Evolutionary conservation across 192 early-diverging fungal genomes (phyloP).

Genomic region (Kappamyces sp.): DNA sequence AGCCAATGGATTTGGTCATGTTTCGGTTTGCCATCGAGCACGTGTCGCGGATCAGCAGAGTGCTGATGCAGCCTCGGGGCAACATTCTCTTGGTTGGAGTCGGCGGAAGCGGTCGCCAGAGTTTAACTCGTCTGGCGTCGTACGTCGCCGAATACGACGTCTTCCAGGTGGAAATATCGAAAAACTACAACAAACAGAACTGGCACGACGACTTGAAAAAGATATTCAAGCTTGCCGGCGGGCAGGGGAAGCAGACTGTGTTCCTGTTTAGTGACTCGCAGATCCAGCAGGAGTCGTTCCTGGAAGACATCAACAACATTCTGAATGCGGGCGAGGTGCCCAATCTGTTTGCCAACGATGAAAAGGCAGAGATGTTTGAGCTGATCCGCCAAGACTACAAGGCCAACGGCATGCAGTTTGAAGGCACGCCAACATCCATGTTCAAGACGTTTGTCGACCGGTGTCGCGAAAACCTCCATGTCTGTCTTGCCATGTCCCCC

Average conservation of each 20-base stretch:
- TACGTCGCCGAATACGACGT: conserved; percentile 54
- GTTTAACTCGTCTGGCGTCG: conserved; percentile 51
- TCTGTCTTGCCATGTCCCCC: conserved; percentile 52
- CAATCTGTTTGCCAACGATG: conserved; percentile 50
- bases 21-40: conserved; percentile 60
- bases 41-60: conserved; percentile 47
- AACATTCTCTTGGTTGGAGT: conserved; percentile 57
- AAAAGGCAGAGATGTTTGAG: conserved; percentile 56
- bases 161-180: conserved; percentile 54
- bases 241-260: conserved; percentile 42
- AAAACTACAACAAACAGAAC: conserved; percentile 46
- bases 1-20: conserved; percentile 59
- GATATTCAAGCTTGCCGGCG: conserved; percentile 47
- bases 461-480: conserved; percentile 53
- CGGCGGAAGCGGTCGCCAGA: conserved; percentile 54
- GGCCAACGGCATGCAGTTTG: conserved; percentile 19
- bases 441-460: conserved; percentile 47
- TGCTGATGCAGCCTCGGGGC: conserved; percentile 49
- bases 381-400: conserved; percentile 40
- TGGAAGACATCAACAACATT: conserved; percentile 61
- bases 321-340: conserved; percentile 57
- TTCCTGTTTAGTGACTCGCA: conserved; percentile 59
- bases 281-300: conserved; percentile 55
- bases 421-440: conserved; percentile 40
- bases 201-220: conserved; percentile 62